Evolutionary conservation across 257 asterid genomes (phyloP).

Genomic region (Leptodermis oblonga): DNA sequence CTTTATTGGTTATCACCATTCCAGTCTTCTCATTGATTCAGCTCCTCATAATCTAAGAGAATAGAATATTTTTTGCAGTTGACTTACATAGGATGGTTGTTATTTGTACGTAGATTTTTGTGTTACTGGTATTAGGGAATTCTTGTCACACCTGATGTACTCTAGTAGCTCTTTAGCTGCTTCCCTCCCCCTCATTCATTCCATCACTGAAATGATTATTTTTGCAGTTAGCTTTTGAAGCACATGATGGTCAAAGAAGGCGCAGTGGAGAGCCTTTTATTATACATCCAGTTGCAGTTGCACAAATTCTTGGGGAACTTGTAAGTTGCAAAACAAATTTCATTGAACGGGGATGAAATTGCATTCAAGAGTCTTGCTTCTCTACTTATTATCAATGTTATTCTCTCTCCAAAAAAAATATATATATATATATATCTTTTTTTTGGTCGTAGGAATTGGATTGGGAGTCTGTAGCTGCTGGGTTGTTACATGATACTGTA

Average conservation of each 20-base stretch:
- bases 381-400: slow-evolving; percentile 15
- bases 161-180: background rate
- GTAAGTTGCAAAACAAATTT: slow-evolving; percentile 40
- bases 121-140: background rate
- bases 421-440: too few relatives aligned
- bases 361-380: background rate
- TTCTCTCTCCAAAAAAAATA: too few relatives aligned
- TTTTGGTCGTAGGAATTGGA: slow-evolving; percentile 63
- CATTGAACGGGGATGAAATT: background rate
- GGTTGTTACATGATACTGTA: slow-evolving; percentile 90
- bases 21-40: background rate
- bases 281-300: slow-evolving; percentile 94
- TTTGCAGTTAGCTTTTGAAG: slow-evolving; percentile 74
- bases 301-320: slow-evolving; percentile 89
- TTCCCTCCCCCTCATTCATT: background rate
- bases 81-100: background rate
- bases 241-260: slow-evolving; percentile 93
- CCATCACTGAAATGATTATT: background rate
- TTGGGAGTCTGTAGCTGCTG: slow-evolving; percentile 97
- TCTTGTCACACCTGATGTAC: background rate
- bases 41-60: background rate
- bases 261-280: slow-evolving; percentile 97
- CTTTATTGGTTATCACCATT: background rate
- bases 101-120: background rate
- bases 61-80: background rate